These are phyloP conservation scores for Puccinellia tenuiflora DNA, from an alignment of 176 grass and related monocot genomes.

Conservation along the genomic window DNA sequence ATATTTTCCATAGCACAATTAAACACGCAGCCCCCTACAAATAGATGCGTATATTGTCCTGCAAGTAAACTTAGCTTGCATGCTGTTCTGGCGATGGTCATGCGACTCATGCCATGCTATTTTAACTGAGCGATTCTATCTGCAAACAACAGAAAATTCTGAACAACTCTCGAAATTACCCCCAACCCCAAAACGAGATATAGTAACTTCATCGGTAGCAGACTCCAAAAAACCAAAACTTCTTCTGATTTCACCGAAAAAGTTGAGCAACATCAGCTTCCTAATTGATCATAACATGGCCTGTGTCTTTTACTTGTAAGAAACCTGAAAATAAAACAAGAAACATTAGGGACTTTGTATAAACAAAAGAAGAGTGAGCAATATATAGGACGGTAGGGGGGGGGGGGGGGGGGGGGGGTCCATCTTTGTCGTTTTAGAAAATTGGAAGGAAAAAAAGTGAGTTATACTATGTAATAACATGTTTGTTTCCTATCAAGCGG, in stretches of 20 bases:
- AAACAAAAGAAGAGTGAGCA: not conserved
- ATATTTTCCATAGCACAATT: no score
- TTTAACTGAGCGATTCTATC: not conserved
- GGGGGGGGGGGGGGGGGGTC: no score
- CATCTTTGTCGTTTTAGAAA: not conserved
- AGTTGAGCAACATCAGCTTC: not conserved
- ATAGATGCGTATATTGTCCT: no score
- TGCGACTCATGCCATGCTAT: not conserved
- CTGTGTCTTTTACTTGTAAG: not conserved
- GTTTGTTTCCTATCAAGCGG: not conserved
- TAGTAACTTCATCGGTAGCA: not conserved
- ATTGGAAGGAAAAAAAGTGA: not conserved
- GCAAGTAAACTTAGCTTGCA: no score
- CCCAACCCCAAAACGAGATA: not conserved
- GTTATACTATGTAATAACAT: not conserved
- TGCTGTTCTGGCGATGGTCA: no score
- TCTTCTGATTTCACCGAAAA: not conserved
- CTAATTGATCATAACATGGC: no score
- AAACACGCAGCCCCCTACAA: no score
- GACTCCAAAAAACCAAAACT: not conserved
- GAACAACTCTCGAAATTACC: no score
- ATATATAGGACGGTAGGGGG: no score
- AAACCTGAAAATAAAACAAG: not conserved
- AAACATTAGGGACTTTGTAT: not conserved
- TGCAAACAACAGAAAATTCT: not conserved